These are phyloP conservation scores for Parasitella parasitica DNA, from an alignment of 371 early-diverging fungal genomes.

Conservation along the genomic window DNA sequence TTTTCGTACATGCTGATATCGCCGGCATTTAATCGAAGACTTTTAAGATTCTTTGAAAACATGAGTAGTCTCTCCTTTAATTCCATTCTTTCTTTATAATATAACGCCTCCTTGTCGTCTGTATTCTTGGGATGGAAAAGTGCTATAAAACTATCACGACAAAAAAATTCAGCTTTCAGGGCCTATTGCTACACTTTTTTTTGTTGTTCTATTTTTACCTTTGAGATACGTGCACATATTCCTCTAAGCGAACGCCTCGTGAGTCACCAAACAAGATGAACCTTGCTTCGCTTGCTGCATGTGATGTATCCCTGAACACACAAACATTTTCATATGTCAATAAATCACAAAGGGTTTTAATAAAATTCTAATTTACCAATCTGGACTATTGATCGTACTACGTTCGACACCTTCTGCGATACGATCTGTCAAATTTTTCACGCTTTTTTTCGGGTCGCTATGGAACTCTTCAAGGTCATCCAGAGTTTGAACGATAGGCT, in stretches of 20 bases:
- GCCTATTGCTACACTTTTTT: background rate
- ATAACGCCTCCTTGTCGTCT: background rate
- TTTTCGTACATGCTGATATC: constrained; percentile 52
- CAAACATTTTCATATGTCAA: background rate
- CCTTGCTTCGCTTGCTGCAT: constrained; percentile 47
- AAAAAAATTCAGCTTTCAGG: background rate
- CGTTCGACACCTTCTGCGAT: constrained; percentile 49
- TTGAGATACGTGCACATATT: constrained; percentile 51
- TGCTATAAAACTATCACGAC: constrained; percentile 21
- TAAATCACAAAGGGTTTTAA: background rate
- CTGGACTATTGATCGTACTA: constrained; percentile 57
- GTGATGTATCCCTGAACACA: constrained; percentile 45
- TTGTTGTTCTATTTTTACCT: constrained; percentile 27
- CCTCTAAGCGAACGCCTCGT: constrained; percentile 38
- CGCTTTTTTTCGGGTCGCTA: constrained; percentile 38
- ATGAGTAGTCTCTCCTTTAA: constrained; percentile 38
- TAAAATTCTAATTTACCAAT: constrained; percentile 38
- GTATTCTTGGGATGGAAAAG: constrained; percentile 31
- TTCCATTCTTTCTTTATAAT: constrained; percentile 17
- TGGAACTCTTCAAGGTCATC: constrained; percentile 41
- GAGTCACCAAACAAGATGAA: constrained; percentile 49
- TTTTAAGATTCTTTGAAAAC: constrained; percentile 37
- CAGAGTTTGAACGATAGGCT: constrained; percentile 40
- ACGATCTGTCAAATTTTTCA: constrained; percentile 48
- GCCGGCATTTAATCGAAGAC: constrained; percentile 36